Conservation (phyloP, 225 moss, liverwort and hornwort species). For the Climacium dendroides region DNA sequence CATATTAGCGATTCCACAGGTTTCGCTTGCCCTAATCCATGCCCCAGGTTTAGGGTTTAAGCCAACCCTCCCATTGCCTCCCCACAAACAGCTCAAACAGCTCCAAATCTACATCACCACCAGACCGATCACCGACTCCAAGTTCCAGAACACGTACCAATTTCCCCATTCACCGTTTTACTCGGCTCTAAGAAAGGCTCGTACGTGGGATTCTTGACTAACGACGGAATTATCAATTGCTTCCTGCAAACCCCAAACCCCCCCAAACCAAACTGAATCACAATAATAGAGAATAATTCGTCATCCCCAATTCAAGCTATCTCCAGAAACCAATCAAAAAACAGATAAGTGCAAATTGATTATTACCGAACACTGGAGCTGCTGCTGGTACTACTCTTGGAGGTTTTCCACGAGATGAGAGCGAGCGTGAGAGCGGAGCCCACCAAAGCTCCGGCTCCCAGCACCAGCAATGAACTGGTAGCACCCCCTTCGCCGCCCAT, state of each 20-base stretch:
- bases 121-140: neutral
- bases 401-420: constrained; percentile 20
- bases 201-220: constrained; percentile 37
- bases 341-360: neutral
- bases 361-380: neutral
- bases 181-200: constrained; percentile 21
- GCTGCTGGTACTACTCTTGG: neutral
- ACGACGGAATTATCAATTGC: constrained; percentile 6
- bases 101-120: neutral
- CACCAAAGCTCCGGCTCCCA: constrained; percentile 36
- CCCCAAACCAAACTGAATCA: neutral
- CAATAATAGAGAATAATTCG: neutral
- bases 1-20: neutral
- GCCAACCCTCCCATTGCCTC: neutral
- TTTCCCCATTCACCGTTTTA: constrained; percentile 4
- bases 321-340: neutral
- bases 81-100: neutral
- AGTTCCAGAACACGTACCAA: constrained; percentile 9
- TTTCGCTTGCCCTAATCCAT: neutral
- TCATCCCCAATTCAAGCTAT: neutral
- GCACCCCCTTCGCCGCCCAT: constrained; percentile 16
- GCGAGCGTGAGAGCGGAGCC: constrained; percentile 43
- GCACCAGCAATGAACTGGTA: constrained; percentile 19
- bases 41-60: constrained; percentile 10
- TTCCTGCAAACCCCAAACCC: neutral